A percentile compares a stretch with the other conserved stretches of the same genome.
phyloP scores from a whole-genome alignment of 805 yeast genomes.

The Wickerhamiella domercqiae region DNA sequence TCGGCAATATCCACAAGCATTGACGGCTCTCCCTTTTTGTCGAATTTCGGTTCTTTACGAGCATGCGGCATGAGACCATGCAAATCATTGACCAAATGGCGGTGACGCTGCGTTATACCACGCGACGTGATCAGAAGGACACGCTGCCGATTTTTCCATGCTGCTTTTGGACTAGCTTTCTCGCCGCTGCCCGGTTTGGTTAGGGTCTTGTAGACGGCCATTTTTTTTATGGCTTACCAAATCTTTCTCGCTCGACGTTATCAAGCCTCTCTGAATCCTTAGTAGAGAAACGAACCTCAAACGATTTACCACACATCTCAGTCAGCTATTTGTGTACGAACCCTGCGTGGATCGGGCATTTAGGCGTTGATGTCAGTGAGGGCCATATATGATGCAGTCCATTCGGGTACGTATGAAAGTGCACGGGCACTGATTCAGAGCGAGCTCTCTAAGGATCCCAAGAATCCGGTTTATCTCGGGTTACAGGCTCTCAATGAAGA shows the following conservation, averaged over 20 bases:
- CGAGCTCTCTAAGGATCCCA: slow-evolving; percentile 41
- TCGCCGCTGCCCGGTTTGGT: slow-evolving; percentile 25
- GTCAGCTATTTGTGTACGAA: no score
- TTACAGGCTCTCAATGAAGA: slow-evolving; percentile 11
- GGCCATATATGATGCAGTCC: slow-evolving; percentile 27
- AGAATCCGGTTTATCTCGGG: slow-evolving; percentile 32
- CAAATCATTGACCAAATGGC: slow-evolving; percentile 80
- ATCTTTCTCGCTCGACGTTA: neutral
- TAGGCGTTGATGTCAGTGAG: neutral
- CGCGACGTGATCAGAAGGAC: slow-evolving; percentile 81
- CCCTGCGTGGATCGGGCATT: no score
- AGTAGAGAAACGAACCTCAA: no score
- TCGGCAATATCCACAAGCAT: slow-evolving; percentile 94
- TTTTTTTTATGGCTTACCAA: slow-evolving; percentile 30
- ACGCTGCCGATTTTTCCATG: slow-evolving; percentile 69
- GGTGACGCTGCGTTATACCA: slow-evolving; percentile 87
- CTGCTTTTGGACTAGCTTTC: slow-evolving; percentile 24
- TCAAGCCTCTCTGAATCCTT: neutral
- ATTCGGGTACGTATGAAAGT: slow-evolving; percentile 35
- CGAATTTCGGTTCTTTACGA: slow-evolving; percentile 90
- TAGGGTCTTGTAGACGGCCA: slow-evolving; percentile 59
- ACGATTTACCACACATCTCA: no score
- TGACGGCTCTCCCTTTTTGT: slow-evolving; percentile 74
- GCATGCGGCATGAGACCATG: slow-evolving; percentile 76
- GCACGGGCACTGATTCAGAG: slow-evolving; percentile 37